Conservation (phyloP, 768 basidiomycete species). For the Boletus pseudo-olivaceus region DNA sequence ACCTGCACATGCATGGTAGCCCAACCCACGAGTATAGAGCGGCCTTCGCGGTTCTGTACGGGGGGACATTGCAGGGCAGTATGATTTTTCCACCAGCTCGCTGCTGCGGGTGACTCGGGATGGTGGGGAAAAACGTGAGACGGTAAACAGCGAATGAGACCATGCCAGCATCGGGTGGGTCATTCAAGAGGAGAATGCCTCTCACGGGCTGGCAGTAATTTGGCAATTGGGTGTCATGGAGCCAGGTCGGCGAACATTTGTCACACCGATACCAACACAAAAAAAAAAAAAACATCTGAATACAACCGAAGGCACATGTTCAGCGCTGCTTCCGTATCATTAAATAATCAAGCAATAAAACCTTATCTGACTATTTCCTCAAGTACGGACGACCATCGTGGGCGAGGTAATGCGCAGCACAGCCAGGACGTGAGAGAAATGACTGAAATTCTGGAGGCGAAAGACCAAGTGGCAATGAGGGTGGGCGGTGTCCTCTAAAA, state of each 20-base stretch:
- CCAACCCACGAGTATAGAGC: background rate
- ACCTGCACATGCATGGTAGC: background rate
- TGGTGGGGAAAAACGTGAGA: background rate
- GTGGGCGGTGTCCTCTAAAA: slow-evolving; percentile 2
- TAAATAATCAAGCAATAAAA: slow-evolving; percentile 17
- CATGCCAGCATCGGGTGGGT: slow-evolving; percentile 2
- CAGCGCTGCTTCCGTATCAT: slow-evolving; percentile 14
- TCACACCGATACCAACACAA: slow-evolving; percentile 7
- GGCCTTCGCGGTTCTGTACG: background rate
- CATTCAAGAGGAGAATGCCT: background rate
- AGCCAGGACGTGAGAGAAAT: slow-evolving; percentile 20
- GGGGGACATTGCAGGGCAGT: background rate
- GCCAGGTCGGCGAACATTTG: background rate
- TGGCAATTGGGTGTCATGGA: slow-evolving; percentile 7
- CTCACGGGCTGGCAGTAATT: background rate
- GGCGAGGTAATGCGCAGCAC: slow-evolving; percentile 13
- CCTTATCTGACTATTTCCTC: slow-evolving; percentile 18
- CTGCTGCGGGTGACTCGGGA: background rate
- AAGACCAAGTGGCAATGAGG: background rate
- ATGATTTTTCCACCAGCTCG: background rate
- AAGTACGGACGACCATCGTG: slow-evolving; percentile 12
- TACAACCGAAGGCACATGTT: slow-evolving; percentile 13
- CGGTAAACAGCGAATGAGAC: background rate
- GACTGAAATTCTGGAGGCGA: slow-evolving; percentile 1
- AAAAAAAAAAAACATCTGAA: slow-evolving; percentile 3